phyloP scores from a whole-genome alignment of 2,329 filamentous ascomycete species.

The Ascomycota sp. region DNA sequence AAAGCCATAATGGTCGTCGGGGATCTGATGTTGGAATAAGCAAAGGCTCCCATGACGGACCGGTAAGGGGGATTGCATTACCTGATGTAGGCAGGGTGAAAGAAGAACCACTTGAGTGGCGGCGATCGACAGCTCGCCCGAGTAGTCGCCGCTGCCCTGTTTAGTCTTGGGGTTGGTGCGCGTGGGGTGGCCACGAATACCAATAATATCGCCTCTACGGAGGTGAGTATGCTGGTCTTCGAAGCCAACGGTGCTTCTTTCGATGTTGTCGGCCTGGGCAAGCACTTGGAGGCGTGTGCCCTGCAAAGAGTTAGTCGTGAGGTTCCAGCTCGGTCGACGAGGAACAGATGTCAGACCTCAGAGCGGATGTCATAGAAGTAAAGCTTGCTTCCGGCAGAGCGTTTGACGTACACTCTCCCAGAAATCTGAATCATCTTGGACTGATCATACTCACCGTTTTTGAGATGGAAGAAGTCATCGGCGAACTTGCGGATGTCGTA shows the following conservation, averaged over 20 bases:
- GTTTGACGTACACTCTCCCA: slow-evolving; percentile 77
- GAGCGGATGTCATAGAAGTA: slow-evolving; percentile 59
- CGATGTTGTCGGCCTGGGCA: slow-evolving; percentile 66
- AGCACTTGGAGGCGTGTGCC: slow-evolving; percentile 68
- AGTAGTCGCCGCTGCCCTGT: slow-evolving; percentile 43
- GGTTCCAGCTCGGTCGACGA: too few species aligned
- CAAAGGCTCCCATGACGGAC: too few species aligned
- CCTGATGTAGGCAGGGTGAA: slow-evolving; percentile 64
- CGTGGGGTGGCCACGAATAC: slow-evolving; percentile 13
- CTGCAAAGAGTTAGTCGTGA: slow-evolving; percentile 6
- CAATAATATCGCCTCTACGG: slow-evolving; percentile 81
- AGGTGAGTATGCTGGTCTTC: slow-evolving; percentile 80
- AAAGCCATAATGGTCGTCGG: slow-evolving; percentile 81
- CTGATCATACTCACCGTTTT: slow-evolving; percentile 70
- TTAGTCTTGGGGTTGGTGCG: slow-evolving; percentile 80
- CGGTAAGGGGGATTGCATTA: too few species aligned
- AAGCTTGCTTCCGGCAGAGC: slow-evolving; percentile 63
- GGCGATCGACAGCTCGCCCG: slow-evolving; percentile 82
- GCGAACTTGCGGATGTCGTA: slow-evolving; percentile 68
- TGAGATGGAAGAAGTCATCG: slow-evolving; percentile 57
- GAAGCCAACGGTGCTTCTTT: slow-evolving; percentile 46
- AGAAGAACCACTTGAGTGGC: slow-evolving; percentile 71
- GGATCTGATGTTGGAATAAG: too few species aligned
- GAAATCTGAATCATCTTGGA: slow-evolving; percentile 59
- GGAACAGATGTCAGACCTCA: slow-evolving; percentile 9